These are phyloP conservation scores for Scleroderma citrinum DNA, from an alignment of 768 basidiomycete genomes.

Conservation along the genomic window DNA sequence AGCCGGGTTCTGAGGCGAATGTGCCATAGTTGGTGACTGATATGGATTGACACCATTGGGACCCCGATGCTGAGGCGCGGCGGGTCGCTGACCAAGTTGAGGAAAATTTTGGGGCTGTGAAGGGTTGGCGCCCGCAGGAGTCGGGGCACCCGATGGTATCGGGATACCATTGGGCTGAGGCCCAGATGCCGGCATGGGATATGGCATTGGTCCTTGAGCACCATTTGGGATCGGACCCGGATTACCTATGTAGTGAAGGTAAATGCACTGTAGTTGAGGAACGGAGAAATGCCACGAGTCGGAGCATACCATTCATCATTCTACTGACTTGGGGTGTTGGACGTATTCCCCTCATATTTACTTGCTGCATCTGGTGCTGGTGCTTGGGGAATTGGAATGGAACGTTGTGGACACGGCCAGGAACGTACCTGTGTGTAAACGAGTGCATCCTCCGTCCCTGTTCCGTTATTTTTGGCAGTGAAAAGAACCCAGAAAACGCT, in stretches of 20 bases:
- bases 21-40: slow-evolving; percentile 60
- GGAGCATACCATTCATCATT: slow-evolving; percentile 31
- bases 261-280: slow-evolving; percentile 26
- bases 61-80: slow-evolving; percentile 34
- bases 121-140: slow-evolving; percentile 24
- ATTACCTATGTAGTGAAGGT: slow-evolving; percentile 19
- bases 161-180: slow-evolving; percentile 42
- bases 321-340: slow-evolving; percentile 20
- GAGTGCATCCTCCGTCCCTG: slow-evolving; percentile 64
- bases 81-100: slow-evolving; percentile 28
- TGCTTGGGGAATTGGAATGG: slow-evolving; percentile 8
- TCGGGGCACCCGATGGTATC: slow-evolving; percentile 21
- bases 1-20: slow-evolving; percentile 47
- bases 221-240: slow-evolving; percentile 25
- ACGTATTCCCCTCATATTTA: slow-evolving; percentile 30
- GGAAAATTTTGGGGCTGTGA: slow-evolving; percentile 29
- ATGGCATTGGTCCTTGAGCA: slow-evolving; percentile 14
- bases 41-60: slow-evolving; percentile 47
- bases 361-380: slow-evolving; percentile 34
- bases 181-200: slow-evolving; percentile 27
- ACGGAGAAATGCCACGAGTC: slow-evolving; percentile 11
- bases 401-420: slow-evolving; percentile 1
- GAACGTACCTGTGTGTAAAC: slow-evolving; percentile 60
- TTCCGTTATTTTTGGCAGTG: slow-evolving; percentile 67
- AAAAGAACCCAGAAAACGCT: slow-evolving; percentile 86